These are phyloP conservation scores for Cytospora chrysosperma DNA, from an alignment of 2,329 filamentous ascomycete genomes.

Conservation along the genomic window DNA sequence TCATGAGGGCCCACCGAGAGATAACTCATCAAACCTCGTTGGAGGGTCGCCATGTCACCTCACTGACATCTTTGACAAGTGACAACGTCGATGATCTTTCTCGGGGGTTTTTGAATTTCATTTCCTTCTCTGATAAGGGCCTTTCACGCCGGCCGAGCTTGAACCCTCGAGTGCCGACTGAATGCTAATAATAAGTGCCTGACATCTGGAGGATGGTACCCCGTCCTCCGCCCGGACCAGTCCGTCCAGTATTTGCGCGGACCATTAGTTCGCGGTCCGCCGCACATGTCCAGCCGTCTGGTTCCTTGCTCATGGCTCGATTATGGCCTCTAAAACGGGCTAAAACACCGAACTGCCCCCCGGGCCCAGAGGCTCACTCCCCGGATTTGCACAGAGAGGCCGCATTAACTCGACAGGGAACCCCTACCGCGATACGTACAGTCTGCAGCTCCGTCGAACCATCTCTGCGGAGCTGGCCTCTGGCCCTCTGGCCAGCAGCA, in stretches of 20 bases:
- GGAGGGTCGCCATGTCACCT: slow-evolving; percentile 2
- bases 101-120: neutral
- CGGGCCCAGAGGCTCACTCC: slow-evolving; percentile 20
- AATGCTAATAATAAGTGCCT: neutral
- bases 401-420: slow-evolving; percentile 20
- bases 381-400: slow-evolving; percentile 24
- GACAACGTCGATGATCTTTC: neutral
- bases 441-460: slow-evolving; percentile 17
- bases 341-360: slow-evolving; percentile 18
- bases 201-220: too few relatives aligned
- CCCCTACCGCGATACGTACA: slow-evolving; percentile 11
- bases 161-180: neutral
- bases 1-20: slow-evolving; percentile 4
- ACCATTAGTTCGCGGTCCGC: slow-evolving; percentile 17
- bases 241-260: neutral
- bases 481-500: too few relatives aligned
- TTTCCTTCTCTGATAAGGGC: neutral
- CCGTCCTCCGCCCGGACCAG: neutral
- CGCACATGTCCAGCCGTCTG: slow-evolving; percentile 10
- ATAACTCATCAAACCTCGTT: slow-evolving; percentile 5
- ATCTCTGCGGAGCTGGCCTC: slow-evolving; percentile 17
- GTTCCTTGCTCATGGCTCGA: slow-evolving; percentile 7
- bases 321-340: slow-evolving; percentile 10
- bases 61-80: neutral
- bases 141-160: neutral